phyloP scores from a whole-genome alignment of 2,329 filamentous ascomycete species.

The Pestalotiopsis sp. region DNA sequence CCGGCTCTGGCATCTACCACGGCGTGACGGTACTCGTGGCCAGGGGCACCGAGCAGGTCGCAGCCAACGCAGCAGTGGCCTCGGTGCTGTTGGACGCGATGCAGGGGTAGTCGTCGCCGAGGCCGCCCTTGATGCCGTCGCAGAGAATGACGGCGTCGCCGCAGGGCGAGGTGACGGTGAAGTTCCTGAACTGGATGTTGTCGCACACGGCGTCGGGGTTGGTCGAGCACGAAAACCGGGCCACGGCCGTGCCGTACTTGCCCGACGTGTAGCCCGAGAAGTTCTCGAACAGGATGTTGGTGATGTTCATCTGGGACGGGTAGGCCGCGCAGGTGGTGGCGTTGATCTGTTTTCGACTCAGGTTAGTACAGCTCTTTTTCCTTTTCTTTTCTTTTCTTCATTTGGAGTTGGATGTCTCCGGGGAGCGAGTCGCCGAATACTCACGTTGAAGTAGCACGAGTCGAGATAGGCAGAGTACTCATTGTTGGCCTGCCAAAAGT shows the following conservation, averaged over 20 bases:
- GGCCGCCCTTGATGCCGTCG: constrained; percentile 44
- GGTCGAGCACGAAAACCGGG: constrained; percentile 56
- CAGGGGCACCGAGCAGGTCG: constrained; percentile 14
- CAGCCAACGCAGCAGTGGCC: constrained; percentile 10
- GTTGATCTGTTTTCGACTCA: constrained; percentile 32
- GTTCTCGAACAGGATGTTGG: constrained; percentile 61
- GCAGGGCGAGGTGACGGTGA: constrained; percentile 55
- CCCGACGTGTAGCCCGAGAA: constrained; percentile 60
- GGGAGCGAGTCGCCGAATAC: constrained; percentile 13
- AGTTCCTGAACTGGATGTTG: constrained; percentile 56
- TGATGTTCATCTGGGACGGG: constrained; percentile 60
- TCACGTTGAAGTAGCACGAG: constrained; percentile 65
- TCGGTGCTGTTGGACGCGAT: constrained; percentile 11
- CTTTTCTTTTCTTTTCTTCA: neutral
- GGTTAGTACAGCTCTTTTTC: neutral
- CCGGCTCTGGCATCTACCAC: neutral
- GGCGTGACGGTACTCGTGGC: constrained; percentile 8
- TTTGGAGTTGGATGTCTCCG: no score
- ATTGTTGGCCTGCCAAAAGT: constrained; percentile 61
- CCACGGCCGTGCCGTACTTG: constrained; percentile 56
- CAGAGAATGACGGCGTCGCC: constrained; percentile 50
- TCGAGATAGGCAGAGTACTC: constrained; percentile 61
- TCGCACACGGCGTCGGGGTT: constrained; percentile 55
- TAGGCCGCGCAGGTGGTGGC: constrained; percentile 51
- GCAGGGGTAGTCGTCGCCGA: constrained; percentile 17